Evolutionary conservation across 2,329 filamentous ascomycete species (phyloP).

Genomic region (Colletotrichum sp.): DNA sequence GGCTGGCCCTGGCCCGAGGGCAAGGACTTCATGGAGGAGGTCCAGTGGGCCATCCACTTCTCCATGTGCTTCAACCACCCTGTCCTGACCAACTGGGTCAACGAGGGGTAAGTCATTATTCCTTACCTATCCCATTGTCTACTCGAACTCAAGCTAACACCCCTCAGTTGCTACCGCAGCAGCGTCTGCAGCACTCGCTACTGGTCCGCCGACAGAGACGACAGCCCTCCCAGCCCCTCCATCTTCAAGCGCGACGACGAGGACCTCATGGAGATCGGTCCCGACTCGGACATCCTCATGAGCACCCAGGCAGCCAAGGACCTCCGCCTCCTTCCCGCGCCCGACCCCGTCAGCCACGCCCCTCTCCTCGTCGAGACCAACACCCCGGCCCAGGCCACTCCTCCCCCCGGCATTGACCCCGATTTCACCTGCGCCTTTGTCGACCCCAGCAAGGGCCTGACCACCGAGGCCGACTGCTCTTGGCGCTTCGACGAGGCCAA

Average conservation of each 20-base stretch:
- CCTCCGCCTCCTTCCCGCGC: neutral
- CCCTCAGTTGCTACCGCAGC: neutral
- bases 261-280: neutral
- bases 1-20: neutral
- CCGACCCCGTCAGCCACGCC: neutral
- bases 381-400: neutral
- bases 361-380: neutral
- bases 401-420: neutral
- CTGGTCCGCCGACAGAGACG: neutral
- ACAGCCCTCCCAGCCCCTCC: neutral
- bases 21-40: neutral
- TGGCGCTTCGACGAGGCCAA: neutral
- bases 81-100: neutral
- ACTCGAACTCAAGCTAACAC: neutral
- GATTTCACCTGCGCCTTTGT: neutral
- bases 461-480: neutral
- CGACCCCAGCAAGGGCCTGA: neutral
- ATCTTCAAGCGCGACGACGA: neutral
- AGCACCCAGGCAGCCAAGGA: neutral
- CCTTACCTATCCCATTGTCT: fast-evolving
- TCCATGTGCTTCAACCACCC: neutral
- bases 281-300: neutral
- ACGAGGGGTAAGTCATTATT: neutral
- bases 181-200: neutral
- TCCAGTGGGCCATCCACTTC: neutral